These are phyloP conservation scores for Fusarium subglutinans DNA, from an alignment of 2,329 filamentous ascomycete species.

Conservation along the genomic window DNA sequence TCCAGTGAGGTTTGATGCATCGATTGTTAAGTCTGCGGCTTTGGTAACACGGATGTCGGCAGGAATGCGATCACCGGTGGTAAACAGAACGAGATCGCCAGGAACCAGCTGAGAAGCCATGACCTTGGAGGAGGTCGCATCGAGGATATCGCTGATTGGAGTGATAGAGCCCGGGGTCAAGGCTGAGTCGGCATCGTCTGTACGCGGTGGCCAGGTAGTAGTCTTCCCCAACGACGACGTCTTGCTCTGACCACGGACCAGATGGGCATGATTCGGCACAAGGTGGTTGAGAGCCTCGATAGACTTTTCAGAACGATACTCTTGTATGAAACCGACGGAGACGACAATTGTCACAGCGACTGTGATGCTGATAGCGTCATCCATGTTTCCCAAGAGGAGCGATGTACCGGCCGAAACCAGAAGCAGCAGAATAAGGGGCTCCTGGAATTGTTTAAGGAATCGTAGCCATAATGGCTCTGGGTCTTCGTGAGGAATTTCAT, in stretches of 20 bases:
- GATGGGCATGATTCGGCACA: slow-evolving; percentile 93
- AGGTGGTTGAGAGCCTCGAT: slow-evolving; percentile 93
- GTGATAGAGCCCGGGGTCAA: slow-evolving; percentile 60
- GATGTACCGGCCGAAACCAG: slow-evolving; percentile 89
- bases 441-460: slow-evolving; percentile 96
- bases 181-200: slow-evolving; percentile 56
- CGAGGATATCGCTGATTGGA: slow-evolving; percentile 70
- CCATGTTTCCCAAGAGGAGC: slow-evolving; percentile 88
- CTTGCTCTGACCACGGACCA: slow-evolving; percentile 73
- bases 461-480: slow-evolving; percentile 95
- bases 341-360: slow-evolving; percentile 97
- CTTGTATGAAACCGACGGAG: slow-evolving; percentile 93
- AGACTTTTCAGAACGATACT: slow-evolving; percentile 97
- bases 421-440: slow-evolving; percentile 92
- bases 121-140: slow-evolving; percentile 82
- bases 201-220: slow-evolving; percentile 59
- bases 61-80: slow-evolving; percentile 94
- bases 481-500: slow-evolving; percentile 93
- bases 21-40: slow-evolving; percentile 89
- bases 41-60: slow-evolving; percentile 95
- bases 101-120: slow-evolving; percentile 88
- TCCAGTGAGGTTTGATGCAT: slow-evolving; percentile 95
- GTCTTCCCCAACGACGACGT: slow-evolving; percentile 46
- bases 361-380: slow-evolving; percentile 95
- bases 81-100: slow-evolving; percentile 92